Conservation (phyloP, 1,139 yeast species). For the Sugiyamaella xylanicola region DNA sequence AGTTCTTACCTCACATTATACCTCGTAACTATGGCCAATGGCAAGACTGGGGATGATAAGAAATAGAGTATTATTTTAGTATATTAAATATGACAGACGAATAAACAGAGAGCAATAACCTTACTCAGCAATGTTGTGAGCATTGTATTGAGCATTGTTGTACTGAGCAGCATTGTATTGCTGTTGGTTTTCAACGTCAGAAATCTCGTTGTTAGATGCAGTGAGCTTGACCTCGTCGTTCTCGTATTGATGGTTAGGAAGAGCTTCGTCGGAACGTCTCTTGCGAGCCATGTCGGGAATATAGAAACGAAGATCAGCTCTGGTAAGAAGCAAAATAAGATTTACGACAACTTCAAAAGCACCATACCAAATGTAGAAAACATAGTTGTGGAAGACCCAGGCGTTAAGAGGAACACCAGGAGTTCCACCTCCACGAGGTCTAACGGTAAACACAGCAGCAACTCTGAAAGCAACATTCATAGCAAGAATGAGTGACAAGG, state of each 20-base stretch:
- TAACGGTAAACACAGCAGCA: constrained; percentile 53
- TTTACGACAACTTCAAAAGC: constrained; percentile 61
- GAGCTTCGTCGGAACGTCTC: constrained; percentile 20
- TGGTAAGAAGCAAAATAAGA: constrained; percentile 56
- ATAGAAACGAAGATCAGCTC: constrained; percentile 76
- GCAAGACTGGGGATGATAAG: too few relatives aligned
- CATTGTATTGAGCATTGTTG: constrained; percentile 12
- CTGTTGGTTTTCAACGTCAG: constrained; percentile 16
- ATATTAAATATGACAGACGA: background rate
- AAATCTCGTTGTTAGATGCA: constrained; percentile 15
- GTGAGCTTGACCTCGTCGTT: constrained; percentile 14
- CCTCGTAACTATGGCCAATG: too few relatives aligned
- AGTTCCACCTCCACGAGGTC: constrained; percentile 36
- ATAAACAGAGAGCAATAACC: background rate
- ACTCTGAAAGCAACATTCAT: constrained; percentile 61
- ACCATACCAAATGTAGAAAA: constrained; percentile 70
- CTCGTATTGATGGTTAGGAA: background rate
- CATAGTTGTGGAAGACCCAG: constrained; percentile 55
- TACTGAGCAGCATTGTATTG: too few relatives aligned
- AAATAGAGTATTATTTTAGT: background rate
- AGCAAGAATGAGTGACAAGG: constrained; percentile 57
- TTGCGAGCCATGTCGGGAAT: constrained; percentile 56
- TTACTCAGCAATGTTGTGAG: constrained; percentile 17
- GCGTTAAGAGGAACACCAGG: constrained; percentile 38
- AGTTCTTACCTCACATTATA: too few relatives aligned